Evolutionary conservation across 352 stramenopile genomes (phyloP).

Genomic region (Globisporangium cylindrosporum): DNA sequence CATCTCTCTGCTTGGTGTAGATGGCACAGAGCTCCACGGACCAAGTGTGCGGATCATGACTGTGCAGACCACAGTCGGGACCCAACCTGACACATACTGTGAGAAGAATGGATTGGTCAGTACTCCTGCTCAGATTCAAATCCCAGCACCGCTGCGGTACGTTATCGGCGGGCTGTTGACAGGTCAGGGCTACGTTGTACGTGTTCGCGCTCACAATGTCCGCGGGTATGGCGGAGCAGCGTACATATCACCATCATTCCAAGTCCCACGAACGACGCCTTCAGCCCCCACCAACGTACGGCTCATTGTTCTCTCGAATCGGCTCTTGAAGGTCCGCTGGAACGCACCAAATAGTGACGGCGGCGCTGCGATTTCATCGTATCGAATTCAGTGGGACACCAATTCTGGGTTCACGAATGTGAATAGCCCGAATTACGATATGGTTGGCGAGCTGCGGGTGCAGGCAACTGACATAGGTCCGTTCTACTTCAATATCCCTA

Average conservation of each 20-base stretch:
- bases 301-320: slow-evolving; percentile 59
- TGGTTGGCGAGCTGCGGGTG: slow-evolving; percentile 40
- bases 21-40: slow-evolving; percentile 91
- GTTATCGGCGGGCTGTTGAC: slow-evolving; percentile 50
- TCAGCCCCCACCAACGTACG: slow-evolving; percentile 33
- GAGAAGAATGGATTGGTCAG: slow-evolving; percentile 45
- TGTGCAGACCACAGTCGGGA: slow-evolving; percentile 60
- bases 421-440: slow-evolving; percentile 64
- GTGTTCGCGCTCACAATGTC: slow-evolving; percentile 56
- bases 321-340: slow-evolving; percentile 82
- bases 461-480: slow-evolving; percentile 32
- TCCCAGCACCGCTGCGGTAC: slow-evolving; percentile 28
- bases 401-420: slow-evolving; percentile 67
- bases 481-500: slow-evolving; percentile 92
- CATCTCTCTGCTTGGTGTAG: slow-evolving; percentile 81
- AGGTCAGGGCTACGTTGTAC: slow-evolving; percentile 56
- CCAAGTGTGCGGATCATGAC: slow-evolving; percentile 83
- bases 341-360: slow-evolving; percentile 51
- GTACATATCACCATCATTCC: slow-evolving; percentile 47
- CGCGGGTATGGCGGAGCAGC: slow-evolving; percentile 56
- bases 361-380: slow-evolving; percentile 78
- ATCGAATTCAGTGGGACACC: slow-evolving; percentile 93
- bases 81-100: slow-evolving; percentile 76
- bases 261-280: slow-evolving; percentile 51
- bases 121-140: slow-evolving; percentile 28